These are phyloP conservation scores for Tetrahymena elliotti DNA, from an alignment of 73 alveolate genomes.

Conservation along the genomic window DNA sequence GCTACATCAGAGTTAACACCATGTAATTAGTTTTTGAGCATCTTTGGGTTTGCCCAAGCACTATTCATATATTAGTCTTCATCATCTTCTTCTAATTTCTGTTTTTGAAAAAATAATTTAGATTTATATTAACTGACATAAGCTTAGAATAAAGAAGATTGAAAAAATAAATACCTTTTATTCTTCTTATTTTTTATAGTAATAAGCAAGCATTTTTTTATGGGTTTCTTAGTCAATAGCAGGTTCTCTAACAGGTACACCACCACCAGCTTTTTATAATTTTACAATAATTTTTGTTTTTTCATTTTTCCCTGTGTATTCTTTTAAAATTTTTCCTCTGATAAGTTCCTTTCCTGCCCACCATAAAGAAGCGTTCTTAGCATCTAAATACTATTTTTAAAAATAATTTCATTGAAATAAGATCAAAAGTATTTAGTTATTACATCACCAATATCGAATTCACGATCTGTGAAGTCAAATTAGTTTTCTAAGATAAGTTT, in stretches of 20 bases:
- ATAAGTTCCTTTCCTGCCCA: conserved; percentile 90
- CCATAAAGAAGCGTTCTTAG: conserved; percentile 72
- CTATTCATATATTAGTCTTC: conserved; percentile 86
- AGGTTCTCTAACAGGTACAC: conserved; percentile 97
- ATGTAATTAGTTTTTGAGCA: conserved; percentile 66
- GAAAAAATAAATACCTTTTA: conserved; percentile 42
- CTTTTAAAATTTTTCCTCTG: conserved; percentile 70
- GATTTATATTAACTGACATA: too few species aligned
- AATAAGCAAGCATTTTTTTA: conserved; percentile 84
- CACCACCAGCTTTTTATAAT: conserved; percentile 78
- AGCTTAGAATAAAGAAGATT: too few species aligned
- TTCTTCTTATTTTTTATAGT: conserved; percentile 88
- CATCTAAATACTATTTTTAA: conserved; percentile 14
- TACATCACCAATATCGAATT: conserved; percentile 50
- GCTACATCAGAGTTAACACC: conserved; percentile 22
- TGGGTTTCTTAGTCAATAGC: conserved; percentile 91
- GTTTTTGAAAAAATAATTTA: neutral
- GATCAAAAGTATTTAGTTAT: neutral
- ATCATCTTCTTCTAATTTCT: conserved; percentile 69
- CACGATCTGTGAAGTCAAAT: conserved; percentile 61
- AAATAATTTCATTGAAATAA: neutral
- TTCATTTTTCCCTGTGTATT: conserved; percentile 84
- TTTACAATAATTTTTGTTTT: conserved; percentile 83
- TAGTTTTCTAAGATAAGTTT: conserved; percentile 77
- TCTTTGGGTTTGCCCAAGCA: conserved; percentile 92